Conservation (phyloP, 768 basidiomycete species). For the Xerocomus brunneocitrinus region DNA sequence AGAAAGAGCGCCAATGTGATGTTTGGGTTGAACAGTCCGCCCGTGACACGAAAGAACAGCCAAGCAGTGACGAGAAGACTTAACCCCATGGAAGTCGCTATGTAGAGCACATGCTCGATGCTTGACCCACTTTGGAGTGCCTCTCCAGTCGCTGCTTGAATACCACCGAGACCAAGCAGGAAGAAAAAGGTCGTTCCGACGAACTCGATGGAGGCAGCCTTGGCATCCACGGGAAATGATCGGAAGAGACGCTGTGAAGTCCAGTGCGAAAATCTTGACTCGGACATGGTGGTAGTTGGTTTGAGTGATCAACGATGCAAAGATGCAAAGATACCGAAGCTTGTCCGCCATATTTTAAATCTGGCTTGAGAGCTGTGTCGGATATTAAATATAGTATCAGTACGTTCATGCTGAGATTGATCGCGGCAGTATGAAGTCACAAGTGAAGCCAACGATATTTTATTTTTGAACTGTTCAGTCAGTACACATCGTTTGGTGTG, state of each 20-base stretch:
- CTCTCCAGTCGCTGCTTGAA: constrained; percentile 50
- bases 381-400: no score
- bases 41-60: constrained; percentile 62
- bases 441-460: no score
- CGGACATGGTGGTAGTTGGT: constrained; percentile 9
- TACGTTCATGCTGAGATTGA: no score
- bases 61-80: constrained; percentile 60
- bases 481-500: no score
- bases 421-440: no score
- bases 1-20: constrained; percentile 57
- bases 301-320: neutral
- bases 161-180: constrained; percentile 59
- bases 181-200: constrained; percentile 60
- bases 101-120: constrained; percentile 48
- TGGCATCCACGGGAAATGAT: constrained; percentile 36
- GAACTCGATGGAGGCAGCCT: constrained; percentile 53
- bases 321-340: neutral
- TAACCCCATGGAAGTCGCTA: constrained; percentile 57
- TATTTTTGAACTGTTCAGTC: no score
- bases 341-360: neutral
- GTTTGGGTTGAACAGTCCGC: constrained; percentile 64
- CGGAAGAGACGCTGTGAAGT: constrained; percentile 26
- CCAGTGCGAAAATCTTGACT: constrained; percentile 14
- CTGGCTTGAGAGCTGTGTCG: neutral
- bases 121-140: constrained; percentile 27